A percentile compares a stretch with the other conserved stretches of the same genome.
Evolutionary conservation across 495 filamentous ascomycete genomes (phyloP).

Genomic region (Lophium mytilinum): DNA sequence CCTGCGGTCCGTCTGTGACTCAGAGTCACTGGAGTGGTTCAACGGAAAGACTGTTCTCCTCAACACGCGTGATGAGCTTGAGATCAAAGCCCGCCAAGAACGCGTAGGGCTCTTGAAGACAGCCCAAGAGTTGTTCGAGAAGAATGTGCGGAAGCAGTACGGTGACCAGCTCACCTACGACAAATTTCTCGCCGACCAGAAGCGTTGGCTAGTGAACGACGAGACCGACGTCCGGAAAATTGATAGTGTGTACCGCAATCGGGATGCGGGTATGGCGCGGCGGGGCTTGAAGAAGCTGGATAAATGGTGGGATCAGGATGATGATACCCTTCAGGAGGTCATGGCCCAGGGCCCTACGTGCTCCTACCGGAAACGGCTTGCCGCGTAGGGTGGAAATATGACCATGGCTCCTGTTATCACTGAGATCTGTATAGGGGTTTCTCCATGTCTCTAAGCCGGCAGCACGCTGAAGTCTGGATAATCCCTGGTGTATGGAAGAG

Average conservation of each 20-base stretch:
- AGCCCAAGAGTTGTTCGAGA: constrained; percentile 9
- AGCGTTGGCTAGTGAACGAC: constrained; percentile 31
- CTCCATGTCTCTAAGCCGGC: too few relatives aligned
- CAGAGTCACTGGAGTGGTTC: constrained; percentile 12
- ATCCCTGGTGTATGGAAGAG: too few relatives aligned
- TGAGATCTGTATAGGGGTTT: too few relatives aligned
- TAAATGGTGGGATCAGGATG: constrained; percentile 27
- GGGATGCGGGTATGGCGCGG: constrained; percentile 33
- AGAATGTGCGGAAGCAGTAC: constrained; percentile 24
- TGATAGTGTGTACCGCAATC: constrained; percentile 37
- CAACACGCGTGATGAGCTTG: constrained; percentile 2
- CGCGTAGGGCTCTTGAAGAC: constrained; percentile 1
- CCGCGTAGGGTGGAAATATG: background rate
- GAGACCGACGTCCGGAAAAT: constrained; percentile 34
- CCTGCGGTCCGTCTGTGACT: constrained; percentile 2
- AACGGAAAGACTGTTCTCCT: constrained; percentile 9
- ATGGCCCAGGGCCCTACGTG: background rate
- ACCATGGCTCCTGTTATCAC: too few relatives aligned
- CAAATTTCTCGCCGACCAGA: constrained; percentile 26
- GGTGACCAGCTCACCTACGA: constrained; percentile 23
- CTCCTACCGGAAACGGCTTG: background rate
- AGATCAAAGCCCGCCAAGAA: constrained; percentile 14
- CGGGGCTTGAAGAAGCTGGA: constrained; percentile 28
- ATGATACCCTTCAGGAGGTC: constrained; percentile 20
- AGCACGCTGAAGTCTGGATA: too few relatives aligned